Base-by-base conservation (phyloP, 1,139 yeast genomes). In the Yamadazyma pseudoaaseri region DNA sequence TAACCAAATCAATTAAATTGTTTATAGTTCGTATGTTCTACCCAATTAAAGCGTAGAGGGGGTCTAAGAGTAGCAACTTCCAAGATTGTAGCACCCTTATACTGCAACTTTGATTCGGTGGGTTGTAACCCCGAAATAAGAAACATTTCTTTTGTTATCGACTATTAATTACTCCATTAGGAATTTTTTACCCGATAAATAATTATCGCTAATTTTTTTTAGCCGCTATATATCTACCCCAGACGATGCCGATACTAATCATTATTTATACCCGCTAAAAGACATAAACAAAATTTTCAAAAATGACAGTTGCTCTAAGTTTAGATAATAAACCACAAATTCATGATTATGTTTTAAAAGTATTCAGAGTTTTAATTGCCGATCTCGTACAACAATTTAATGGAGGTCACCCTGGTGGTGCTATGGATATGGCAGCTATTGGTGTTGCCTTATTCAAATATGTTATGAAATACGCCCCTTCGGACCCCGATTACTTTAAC, bases 351-450 rank as follows among this genome's bases (percentile, higher is more conserved):
- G 44, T 40, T 4, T 30, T 51, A 6, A 47, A 44, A 28, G 33
- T 42, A 5, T 39, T 51, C 35, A 40, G 57, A 25, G 51, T 49
- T 3, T 39, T 52, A 3, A 38, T 52, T 20, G 56, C 58, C 11
- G 64, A 58, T 34, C 36, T 58, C 16, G 64, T 58, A 17, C 61
- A 58, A 37, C 62, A 59, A 34, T 58, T 49, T 30, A 57, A 58
- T 26, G 64, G 65, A 17, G 70, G 69, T 16, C 65, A 60, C 36
- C 63, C 63, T 10, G 64, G 65, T 29, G 54, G 60, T 16, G 65
- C 68, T 21, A 56, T 61, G 54, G 68, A 60, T n/a, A 60, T 62
- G 67, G 66, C 64, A 5, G 62, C 68, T 16, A 55, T 62, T 22
- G 68, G 63, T 23, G 37, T 56, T 21, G 60, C 61, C 6, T 44